phyloP scores from a whole-genome alignment of 1,139 yeast genomes.

The Wickerhamiella infanticola region DNA sequence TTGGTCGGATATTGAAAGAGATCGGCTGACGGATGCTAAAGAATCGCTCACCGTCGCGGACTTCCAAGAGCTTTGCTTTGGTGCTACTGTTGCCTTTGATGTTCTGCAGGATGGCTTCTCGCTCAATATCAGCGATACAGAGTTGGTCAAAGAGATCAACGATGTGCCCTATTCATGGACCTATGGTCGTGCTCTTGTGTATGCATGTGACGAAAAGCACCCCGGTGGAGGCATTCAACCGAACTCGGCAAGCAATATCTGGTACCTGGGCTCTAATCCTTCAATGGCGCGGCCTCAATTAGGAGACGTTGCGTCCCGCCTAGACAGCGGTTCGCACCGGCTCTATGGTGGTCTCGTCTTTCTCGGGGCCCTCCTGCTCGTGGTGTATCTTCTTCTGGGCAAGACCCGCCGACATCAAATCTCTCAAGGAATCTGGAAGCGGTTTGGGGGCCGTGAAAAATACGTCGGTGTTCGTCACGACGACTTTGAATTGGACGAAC shows the following conservation, averaged over 20 bases:
- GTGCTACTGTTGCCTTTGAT: slow-evolving; percentile 50
- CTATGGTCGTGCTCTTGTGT: slow-evolving; percentile 56
- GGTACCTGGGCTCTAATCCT: slow-evolving; percentile 20
- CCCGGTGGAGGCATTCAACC: slow-evolving; percentile 38
- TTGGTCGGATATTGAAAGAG: slow-evolving; percentile 22
- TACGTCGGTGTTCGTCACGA: slow-evolving; percentile 3
- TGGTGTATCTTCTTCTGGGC: slow-evolving; percentile 38
- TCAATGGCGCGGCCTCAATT: slow-evolving; percentile 6
- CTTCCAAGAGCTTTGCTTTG: slow-evolving; percentile 40
- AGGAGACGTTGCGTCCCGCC: slow-evolving; percentile 22
- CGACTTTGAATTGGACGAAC: slow-evolving; percentile 5
- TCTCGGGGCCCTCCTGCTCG: slow-evolving; percentile 28
- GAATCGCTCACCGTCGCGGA: slow-evolving; percentile 22
- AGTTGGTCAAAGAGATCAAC: slow-evolving; percentile 29
- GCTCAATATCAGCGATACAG: slow-evolving; percentile 37
- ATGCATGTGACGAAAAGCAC: slow-evolving; percentile 34
- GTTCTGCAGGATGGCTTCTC: slow-evolving; percentile 57
- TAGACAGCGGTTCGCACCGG: slow-evolving; percentile 33
- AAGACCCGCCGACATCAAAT: slow-evolving; percentile 21
- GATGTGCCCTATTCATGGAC: slow-evolving; percentile 68
- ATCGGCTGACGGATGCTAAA: slow-evolving; percentile 22
- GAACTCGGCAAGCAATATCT: slow-evolving; percentile 31
- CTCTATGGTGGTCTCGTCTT: slow-evolving; percentile 42
- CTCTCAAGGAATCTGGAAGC: slow-evolving; percentile 15
- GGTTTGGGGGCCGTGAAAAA: not conserved